Base-by-base conservation (phyloP, 495 filamentous ascomycete genomes). In the Stereocaulon alpinum region DNA sequence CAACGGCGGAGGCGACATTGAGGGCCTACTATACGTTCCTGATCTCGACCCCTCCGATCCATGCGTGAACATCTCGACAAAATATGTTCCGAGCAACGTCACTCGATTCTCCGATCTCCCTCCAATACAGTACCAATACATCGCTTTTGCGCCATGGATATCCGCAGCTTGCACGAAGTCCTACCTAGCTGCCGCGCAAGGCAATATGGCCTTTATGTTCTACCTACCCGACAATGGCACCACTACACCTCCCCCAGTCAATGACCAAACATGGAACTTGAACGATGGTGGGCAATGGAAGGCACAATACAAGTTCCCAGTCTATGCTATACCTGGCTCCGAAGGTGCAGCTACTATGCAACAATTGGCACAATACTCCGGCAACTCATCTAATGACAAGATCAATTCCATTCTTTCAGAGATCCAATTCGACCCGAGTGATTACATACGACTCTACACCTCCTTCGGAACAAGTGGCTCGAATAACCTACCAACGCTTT, bases 101-200 rank as follows among this genome's bases (percentile, higher is more conserved):
- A 92, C 87, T 14, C 80, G 86, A 22, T 76, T 79, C 60, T 69
- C 75, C 52, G 82, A 93, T 65, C 79, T 96, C 3, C 84, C 86
- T 1, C 45, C 61, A 1, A 66, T 64, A 22, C 59, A 73, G 34
- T 78, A 79, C 58, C 75, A 81, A 4, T 77, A 84, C n/a, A 80
- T 95, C 43, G 91, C 83, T 20, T 71, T 95, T n/a, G 90, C 86
- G 10, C 92, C 92, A n/a, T 96, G 92, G 92, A 76, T 91, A 37
- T 85, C 75, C 45, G 72, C 70, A 2, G 70, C 80, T 22, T 97
- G 92, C 61, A 83, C 86, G 10, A 69, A 74, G 44, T 77, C 81
- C 37, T 95, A 87, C 67, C 70, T 96, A 30, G 68, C 73, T 12
- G 77, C 86, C 22, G 86, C 86, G 12, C 73, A 72, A 9, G 41